Conservation (phyloP, 208 protist genomes). For the Leishmania aethiopica region DNA sequence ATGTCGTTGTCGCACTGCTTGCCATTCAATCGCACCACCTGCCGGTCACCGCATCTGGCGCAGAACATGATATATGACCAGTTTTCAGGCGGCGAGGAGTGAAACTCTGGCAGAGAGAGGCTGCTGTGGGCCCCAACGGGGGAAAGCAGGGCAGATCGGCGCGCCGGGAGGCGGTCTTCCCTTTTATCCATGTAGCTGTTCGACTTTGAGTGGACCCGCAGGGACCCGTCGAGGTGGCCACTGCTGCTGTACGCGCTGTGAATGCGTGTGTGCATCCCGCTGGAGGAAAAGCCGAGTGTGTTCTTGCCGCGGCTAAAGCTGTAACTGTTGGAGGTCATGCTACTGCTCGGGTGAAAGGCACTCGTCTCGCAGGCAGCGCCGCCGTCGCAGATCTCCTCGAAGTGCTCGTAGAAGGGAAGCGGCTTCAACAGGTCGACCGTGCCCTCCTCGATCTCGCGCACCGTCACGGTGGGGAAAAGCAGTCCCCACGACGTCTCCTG, state of each 20-base stretch:
- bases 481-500: slow-evolving; percentile 49
- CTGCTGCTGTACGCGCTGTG: slow-evolving; percentile 23
- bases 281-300: slow-evolving; percentile 2
- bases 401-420: slow-evolving; percentile 41
- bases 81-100: slow-evolving; percentile 30
- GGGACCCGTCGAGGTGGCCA: slow-evolving; percentile 20
- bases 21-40: slow-evolving; percentile 35
- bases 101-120: slow-evolving; percentile 34
- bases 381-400: slow-evolving; percentile 41
- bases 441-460: slow-evolving; percentile 37
- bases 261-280: slow-evolving; percentile 21
- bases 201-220: slow-evolving; percentile 21
- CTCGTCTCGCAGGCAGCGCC: slow-evolving; percentile 14
- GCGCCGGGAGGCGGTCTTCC: neutral
- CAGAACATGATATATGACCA: slow-evolving; percentile 68
- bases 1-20: slow-evolving; percentile 43
- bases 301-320: slow-evolving; percentile 19
- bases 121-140: neutral
- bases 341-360: slow-evolving; percentile 13
- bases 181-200: slow-evolving; percentile 20
- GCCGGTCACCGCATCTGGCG: slow-evolving; percentile 36
- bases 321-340: slow-evolving; percentile 13
- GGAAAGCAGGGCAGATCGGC: neutral
- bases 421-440: slow-evolving; percentile 25
- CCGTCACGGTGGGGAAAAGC: slow-evolving; percentile 52